Percentiles rank a stretch among this genome's conserved stretches.
Evolutionary conservation across 306 rosid species (phyloP).

Genomic region (Aeschynomene evenia): DNA sequence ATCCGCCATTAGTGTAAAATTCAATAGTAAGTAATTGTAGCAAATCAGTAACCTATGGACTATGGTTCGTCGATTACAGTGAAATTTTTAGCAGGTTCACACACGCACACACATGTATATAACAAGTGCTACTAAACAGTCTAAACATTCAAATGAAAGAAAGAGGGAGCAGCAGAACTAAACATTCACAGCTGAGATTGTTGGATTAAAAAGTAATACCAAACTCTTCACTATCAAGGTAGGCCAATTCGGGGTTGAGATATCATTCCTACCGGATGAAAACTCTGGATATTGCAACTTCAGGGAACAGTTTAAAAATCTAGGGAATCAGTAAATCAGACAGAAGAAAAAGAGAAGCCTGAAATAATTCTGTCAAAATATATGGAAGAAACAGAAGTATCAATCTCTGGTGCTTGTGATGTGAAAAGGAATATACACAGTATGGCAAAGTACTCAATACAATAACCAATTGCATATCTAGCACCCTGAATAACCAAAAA

Average conservation of each 20-base stretch:
- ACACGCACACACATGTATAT: too few species aligned
- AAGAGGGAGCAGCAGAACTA: not conserved
- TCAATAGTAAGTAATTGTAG: not conserved
- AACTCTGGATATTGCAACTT: conserved; percentile 20
- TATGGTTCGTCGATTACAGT: not conserved
- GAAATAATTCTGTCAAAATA: not conserved
- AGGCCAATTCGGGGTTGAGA: not conserved
- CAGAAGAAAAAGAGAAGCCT: not conserved
- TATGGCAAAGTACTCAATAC: not conserved
- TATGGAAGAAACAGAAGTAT: conserved; percentile 5
- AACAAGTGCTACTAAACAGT: not conserved
- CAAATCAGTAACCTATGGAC: not conserved
- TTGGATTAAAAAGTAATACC: not conserved
- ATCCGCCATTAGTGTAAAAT: not conserved
- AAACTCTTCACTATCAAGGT: not conserved
- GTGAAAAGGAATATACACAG: not conserved
- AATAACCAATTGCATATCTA: not conserved
- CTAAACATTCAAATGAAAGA: not conserved
- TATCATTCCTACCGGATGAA: conserved; percentile 2
- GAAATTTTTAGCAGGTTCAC: not conserved
- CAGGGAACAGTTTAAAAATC: conserved; percentile 17
- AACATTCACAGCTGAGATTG: not conserved
- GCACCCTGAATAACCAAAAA: not conserved
- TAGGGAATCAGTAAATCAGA: not conserved
- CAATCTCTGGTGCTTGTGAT: not conserved